phyloP scores from a whole-genome alignment of 73 alveolate genomes.

The Paramecium biaurelia region DNA sequence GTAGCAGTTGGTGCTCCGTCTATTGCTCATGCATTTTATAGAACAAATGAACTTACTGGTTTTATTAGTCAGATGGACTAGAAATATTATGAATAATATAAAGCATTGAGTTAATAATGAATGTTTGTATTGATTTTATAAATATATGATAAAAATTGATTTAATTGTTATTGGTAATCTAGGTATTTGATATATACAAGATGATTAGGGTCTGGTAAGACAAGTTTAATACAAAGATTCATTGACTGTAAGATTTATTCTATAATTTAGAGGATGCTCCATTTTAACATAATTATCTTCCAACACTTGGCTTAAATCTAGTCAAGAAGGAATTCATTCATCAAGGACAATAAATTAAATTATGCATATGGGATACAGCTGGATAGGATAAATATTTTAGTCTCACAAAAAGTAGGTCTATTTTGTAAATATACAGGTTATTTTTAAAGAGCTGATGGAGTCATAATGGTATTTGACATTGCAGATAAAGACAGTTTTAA shows the following conservation, averaged over 20 bases:
- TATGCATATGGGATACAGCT: constrained; percentile 53
- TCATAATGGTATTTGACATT: constrained; percentile 10
- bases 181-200: constrained; percentile 18
- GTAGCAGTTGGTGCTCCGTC: constrained; percentile 16
- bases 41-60: neutral
- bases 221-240: constrained; percentile 26
- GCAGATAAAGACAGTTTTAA: constrained; percentile 40
- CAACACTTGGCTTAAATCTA: constrained; percentile 47
- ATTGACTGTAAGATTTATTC: neutral
- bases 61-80: neutral
- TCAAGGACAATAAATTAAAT: neutral
- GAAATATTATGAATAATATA: neutral
- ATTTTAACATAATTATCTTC: constrained; percentile 28
- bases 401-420: constrained; percentile 33
- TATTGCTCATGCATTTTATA: constrained; percentile 26
- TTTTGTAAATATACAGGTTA: neutral
- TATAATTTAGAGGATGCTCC: constrained; percentile 35
- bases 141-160: constrained; percentile 41
- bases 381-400: constrained; percentile 50
- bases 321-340: neutral
- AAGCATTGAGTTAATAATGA: neutral
- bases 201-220: constrained; percentile 51
- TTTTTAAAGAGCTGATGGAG: constrained; percentile 52
- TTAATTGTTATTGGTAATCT: constrained; percentile 35
- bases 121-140: neutral